Evolutionary conservation across 371 early-diverging fungal genomes (phyloP), one percentile per base, ranked within the genome.

Genomic region (Enterospora canceri): DNA sequence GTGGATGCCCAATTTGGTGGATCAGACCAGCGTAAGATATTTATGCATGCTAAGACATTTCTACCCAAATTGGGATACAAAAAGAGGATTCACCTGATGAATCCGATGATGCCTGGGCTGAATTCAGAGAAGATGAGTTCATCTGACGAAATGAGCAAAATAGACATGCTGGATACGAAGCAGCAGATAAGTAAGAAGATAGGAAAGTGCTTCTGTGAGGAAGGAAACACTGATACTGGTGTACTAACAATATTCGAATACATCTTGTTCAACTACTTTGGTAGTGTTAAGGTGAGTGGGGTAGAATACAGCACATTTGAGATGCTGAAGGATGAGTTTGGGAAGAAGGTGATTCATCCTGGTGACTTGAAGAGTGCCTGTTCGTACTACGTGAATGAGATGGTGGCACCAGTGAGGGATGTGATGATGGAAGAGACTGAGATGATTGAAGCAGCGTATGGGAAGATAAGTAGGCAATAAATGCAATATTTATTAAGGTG

Each of bases 1-100:
- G 92, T 91, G 31, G 98, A 98, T 81, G 90, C 88, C 24, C 97
- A 98, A 83, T 96, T 98, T 81, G 98, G 98, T 56, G 98, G 98
- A 68, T 88, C 92, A 12, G 98, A 98, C 80, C 98, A 98, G 83
- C 88, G 98, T 79, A 98, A 98, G 86, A 98, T 98, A 76, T 98
- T 98, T 77, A 87, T 88, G 0, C 86, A 90, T 81, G 95, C 98
- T 40, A 91, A 90, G 79, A 91, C 92, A 80, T 90, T 89, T 83
- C 75, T 98, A 73, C 96, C 96, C 28, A 81, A 82, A 46, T 81
- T 98, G 31, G 96, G 95, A 46, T 98, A 93, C 84, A 86, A 88
- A 80, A 96, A 95, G 83, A 87, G 99, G 58, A 83, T 89, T 21
- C 96, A 98, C 76, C 83, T 98, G 74, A 98, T 98, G 99, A 98